Conservation (phyloP, 345 rosid species). For the Eucalyptus pauciflora region DNA sequence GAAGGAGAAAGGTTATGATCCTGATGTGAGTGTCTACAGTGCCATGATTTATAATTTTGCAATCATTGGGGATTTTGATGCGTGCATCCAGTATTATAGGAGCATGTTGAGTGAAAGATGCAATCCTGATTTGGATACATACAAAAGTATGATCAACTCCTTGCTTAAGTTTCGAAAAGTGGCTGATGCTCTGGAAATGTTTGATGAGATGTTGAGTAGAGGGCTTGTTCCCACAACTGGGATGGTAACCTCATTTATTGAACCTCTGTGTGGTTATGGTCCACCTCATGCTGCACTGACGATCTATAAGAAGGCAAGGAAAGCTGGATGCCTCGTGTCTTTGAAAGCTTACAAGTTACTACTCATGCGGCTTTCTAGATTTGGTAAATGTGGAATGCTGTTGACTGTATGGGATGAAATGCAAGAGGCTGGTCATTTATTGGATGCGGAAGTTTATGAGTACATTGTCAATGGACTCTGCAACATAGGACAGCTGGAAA, state of each 20-base stretch:
- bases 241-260: slow-evolving; percentile 44
- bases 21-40: slow-evolving; percentile 46
- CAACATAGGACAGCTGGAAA: slow-evolving; percentile 83
- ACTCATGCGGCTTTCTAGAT: slow-evolving; percentile 70
- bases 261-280: slow-evolving; percentile 70
- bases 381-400: slow-evolving; percentile 90
- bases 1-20: slow-evolving; percentile 31
- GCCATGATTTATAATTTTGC: slow-evolving; percentile 71
- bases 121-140: slow-evolving; percentile 53
- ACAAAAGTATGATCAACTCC: slow-evolving; percentile 44
- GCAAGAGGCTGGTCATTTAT: slow-evolving; percentile 63
- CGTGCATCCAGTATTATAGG: slow-evolving; percentile 38
- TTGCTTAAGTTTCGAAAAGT: slow-evolving; percentile 61
- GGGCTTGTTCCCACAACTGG: slow-evolving; percentile 57
- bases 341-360: slow-evolving; percentile 60
- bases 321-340: slow-evolving; percentile 61
- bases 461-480: slow-evolving; percentile 73
- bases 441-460: slow-evolving; percentile 72
- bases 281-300: slow-evolving; percentile 86
- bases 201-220: slow-evolving; percentile 64
- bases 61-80: slow-evolving; percentile 38
- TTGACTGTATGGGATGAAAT: slow-evolving; percentile 77
- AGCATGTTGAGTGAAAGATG: slow-evolving; percentile 34
- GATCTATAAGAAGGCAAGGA: slow-evolving; percentile 65
- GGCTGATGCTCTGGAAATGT: slow-evolving; percentile 84